Base-by-base conservation (phyloP, 805 yeast genomes). In the Cyberlindnera galapagoensis region DNA sequence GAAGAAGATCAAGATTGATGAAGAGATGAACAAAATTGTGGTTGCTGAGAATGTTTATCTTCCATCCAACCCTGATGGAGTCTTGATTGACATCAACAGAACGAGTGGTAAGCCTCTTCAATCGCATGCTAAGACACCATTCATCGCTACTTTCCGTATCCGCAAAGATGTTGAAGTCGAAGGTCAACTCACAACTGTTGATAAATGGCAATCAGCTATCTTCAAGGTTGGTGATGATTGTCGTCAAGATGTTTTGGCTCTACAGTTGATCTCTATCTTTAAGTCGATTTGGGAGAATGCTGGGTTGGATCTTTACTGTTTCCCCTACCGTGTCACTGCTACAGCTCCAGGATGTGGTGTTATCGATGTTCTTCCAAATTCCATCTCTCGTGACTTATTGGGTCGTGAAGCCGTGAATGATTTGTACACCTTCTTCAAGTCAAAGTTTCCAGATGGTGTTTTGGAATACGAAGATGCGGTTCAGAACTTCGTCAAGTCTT, bases 331-430 rank as follows among this genome's bases (percentile, higher is more conserved):
- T 44, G 98, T 92, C 17, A 88, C 96, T 0, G 98, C 99, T 1
- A 92, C 99, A 8, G 96, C 95, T 3, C 97, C 98, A 1, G 98
- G 99, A 0, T 88, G 97, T 64, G 99, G 99, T 59, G 94, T 92
- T 26, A 92, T 92, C 62, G 99, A 94, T 56, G 98, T 94, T 20
- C 69, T 92, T 44, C 98, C 98, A 21, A 84, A 90, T 54, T 81
- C 97, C 6, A 80, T 86, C 18, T 86, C 96, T 26, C 76, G 99
- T 62, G 99, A 92, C 60, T 90, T 92, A 97, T 69, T 92, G 32
- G 99, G 99, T 25, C 75, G 99, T 51, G 99, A 92, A 54, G 98
- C 98, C 1, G 98, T 92, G 18, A 92, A 92, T 58, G 98, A 97
- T 3, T 66, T 92, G 34, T 87, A 85, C 53, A 96, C 90, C 52